A percentile compares a stretch with the other conserved stretches of the same genome.
Conservation (phyloP, 2,329 filamentous ascomycete species). For the Lasiodiplodia sp. region DNA sequence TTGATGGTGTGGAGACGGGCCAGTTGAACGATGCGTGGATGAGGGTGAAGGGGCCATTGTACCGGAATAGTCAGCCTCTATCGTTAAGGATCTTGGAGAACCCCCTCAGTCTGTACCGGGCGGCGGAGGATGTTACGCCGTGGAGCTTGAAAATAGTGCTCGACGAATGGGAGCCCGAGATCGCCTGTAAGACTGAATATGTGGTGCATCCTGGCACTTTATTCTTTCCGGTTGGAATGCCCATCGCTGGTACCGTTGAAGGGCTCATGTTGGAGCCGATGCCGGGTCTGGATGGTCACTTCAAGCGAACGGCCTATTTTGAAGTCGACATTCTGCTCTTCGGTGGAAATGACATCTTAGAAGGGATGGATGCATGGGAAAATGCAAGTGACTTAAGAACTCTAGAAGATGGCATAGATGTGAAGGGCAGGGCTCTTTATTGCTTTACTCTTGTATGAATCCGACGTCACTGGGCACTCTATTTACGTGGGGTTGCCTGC, state of each 20-base stretch:
- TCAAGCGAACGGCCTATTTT: not conserved
- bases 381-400: not conserved
- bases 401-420: not conserved
- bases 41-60: not conserved
- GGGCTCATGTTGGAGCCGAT: not conserved
- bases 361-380: not conserved
- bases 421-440: not conserved
- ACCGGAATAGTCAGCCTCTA: not conserved
- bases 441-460: not conserved
- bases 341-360: not conserved
- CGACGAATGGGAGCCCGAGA: not conserved
- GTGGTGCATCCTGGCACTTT: not conserved
- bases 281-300: not conserved
- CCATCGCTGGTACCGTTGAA: conserved; percentile 4
- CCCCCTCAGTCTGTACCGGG: not conserved
- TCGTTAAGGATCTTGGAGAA: not conserved
- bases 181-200: not conserved
- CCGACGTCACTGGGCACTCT: not conserved
- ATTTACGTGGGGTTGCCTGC: too few relatives aligned
- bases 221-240: not conserved
- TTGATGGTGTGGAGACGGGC: not conserved
- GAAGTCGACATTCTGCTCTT: not conserved
- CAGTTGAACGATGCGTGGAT: not conserved
- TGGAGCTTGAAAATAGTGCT: conserved; percentile 4
- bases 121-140: not conserved